Conservation (phyloP, 2,329 filamentous ascomycete genomes). For the Fusarium tjaetaba region DNA sequence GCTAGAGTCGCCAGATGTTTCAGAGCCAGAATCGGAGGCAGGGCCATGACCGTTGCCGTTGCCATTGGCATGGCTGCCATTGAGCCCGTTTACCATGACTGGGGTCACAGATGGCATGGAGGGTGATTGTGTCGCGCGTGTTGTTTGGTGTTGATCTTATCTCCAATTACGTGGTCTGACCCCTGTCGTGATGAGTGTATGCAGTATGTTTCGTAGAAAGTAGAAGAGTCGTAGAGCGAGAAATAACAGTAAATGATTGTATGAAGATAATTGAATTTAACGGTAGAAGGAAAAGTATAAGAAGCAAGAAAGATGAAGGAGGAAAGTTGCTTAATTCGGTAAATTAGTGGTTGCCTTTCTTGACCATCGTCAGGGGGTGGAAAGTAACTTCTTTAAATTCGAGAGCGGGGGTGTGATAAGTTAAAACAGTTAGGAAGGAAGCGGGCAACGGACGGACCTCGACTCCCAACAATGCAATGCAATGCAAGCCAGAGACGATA, state of each 20-base stretch:
- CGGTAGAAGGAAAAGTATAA: neutral
- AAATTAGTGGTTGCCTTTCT: constrained; percentile 33
- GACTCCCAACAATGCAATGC: constrained; percentile 17
- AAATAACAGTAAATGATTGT: neutral
- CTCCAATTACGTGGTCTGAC: constrained; percentile 13
- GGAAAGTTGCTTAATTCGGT: constrained; percentile 22
- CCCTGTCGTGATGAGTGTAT: constrained; percentile 17
- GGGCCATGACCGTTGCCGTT: constrained; percentile 20
- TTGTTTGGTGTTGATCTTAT: constrained; percentile 17
- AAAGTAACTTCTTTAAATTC: constrained; percentile 24
- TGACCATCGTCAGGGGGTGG: constrained; percentile 36
- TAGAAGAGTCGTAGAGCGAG: neutral
- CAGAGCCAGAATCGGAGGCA: constrained; percentile 40
- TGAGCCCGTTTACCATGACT: constrained; percentile 40
- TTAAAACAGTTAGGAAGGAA: constrained; percentile 12
- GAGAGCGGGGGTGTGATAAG: constrained; percentile 38
- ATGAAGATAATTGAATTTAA: constrained; percentile 12
- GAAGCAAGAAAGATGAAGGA: constrained; percentile 7
- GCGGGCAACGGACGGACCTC: constrained; percentile 18
- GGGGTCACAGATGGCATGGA: constrained; percentile 37
- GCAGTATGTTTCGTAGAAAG: neutral
- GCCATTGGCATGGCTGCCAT: constrained; percentile 28
- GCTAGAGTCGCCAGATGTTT: constrained; percentile 42
- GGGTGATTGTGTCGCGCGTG: constrained; percentile 22
- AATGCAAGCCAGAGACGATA: constrained; percentile 27